phyloP scores from a whole-genome alignment of 2,329 filamentous ascomycete species.

The Cadophora sp. region DNA sequence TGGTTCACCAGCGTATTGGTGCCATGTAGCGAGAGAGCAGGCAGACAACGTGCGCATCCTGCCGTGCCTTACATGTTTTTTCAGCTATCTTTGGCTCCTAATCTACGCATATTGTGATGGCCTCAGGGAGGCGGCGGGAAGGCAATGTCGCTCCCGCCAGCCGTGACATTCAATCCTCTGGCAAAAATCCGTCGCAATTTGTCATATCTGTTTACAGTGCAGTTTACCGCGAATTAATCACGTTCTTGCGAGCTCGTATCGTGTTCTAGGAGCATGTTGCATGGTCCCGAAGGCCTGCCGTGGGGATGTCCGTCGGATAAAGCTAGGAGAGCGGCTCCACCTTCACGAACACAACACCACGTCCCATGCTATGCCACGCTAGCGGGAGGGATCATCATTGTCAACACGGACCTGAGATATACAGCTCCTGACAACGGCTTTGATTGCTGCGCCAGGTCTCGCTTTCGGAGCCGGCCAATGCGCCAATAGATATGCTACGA shows the following conservation, averaged over 20 bases:
- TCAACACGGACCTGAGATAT: slow-evolving; percentile 14
- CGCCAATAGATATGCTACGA: slow-evolving; percentile 18
- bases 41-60: slow-evolving; percentile 9
- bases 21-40: not conserved
- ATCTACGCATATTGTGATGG: not conserved
- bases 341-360: slow-evolving; percentile 11
- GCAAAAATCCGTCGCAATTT: not conserved
- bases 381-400: slow-evolving; percentile 5
- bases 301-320: slow-evolving; percentile 34
- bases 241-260: not conserved
- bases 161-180: slow-evolving; percentile 2
- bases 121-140: not conserved
- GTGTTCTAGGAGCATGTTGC: slow-evolving; percentile 1
- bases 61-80: slow-evolving; percentile 4
- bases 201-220: not conserved
- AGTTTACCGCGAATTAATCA: not conserved
- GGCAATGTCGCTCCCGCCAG: slow-evolving; percentile 1
- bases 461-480: slow-evolving; percentile 13
- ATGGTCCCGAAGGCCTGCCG: slow-evolving; percentile 15
- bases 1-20: slow-evolving; percentile 1
- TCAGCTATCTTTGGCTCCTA: slow-evolving; percentile 1
- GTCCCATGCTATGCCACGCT: slow-evolving; percentile 7
- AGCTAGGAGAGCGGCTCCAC: slow-evolving; percentile 11
- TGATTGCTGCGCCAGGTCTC: slow-evolving; percentile 11
- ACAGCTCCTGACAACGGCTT: not conserved